Evolutionary conservation across 345 rosid species (phyloP).

Genomic region (Trapa incisa): DNA sequence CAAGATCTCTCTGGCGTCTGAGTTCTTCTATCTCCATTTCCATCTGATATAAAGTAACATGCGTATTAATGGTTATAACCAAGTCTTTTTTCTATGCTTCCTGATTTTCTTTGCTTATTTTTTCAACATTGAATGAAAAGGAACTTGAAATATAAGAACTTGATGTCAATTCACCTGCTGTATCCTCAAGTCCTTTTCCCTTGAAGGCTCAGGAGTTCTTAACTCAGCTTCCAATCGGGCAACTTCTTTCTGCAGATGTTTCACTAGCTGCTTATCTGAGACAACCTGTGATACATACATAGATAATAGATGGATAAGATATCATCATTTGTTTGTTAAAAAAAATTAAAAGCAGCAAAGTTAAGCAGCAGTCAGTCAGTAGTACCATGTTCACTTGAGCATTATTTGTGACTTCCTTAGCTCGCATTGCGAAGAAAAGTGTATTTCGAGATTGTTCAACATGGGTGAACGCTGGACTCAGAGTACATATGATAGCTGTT

Average conservation of each 20-base stretch:
- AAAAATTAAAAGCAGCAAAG: background rate
- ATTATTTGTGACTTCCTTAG: conserved; percentile 98
- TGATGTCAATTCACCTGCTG: conserved; percentile 39
- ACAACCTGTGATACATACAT: conserved; percentile 42
- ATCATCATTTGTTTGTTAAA: background rate
- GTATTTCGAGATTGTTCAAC: conserved; percentile 96
- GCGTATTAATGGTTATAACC: background rate
- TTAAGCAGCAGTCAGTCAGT: background rate
- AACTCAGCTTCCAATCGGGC: conserved; percentile 94
- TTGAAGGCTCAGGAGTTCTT: conserved; percentile 89
- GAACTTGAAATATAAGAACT: too few species aligned
- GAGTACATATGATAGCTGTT: conserved; percentile 91
- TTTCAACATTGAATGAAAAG: too few species aligned
- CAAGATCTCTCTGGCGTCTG: conserved; percentile 77
- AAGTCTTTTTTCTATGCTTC: too few species aligned
- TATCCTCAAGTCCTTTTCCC: conserved; percentile 75
- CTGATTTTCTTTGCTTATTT: too few species aligned
- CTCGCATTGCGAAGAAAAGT: conserved; percentile 87
- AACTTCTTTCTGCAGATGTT: conserved; percentile 97
- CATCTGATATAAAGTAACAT: conserved; percentile 34
- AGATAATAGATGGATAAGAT: background rate
- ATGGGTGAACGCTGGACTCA: conserved; percentile 87
- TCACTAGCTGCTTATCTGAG: conserved; percentile 92
- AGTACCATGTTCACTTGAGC: conserved; percentile 97
- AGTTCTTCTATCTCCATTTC: conserved; percentile 91